These are phyloP conservation scores for Clitocybe nebularis DNA, from an alignment of 1,284 basidiomycete species.

Conservation along the genomic window DNA sequence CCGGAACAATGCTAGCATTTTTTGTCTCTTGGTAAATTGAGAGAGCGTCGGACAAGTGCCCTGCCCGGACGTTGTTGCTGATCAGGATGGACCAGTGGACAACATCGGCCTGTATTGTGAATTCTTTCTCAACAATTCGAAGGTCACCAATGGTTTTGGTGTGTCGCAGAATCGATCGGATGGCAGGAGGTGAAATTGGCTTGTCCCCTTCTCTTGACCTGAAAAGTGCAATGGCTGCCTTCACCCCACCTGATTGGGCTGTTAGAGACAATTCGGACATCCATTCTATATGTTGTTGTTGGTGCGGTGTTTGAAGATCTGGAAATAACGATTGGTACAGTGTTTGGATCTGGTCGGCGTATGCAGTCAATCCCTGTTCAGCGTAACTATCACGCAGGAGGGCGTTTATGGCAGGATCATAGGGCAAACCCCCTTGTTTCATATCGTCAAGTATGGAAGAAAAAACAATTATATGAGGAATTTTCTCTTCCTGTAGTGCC, in stretches of 20 bases:
- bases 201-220: constrained; percentile 15
- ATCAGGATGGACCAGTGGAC: constrained; percentile 52
- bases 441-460: constrained; percentile 42
- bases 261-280: constrained; percentile 20
- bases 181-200: constrained; percentile 11
- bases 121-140: constrained; percentile 34
- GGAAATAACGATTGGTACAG: constrained; percentile 34
- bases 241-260: constrained; percentile 24
- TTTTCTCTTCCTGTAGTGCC: constrained; percentile 26
- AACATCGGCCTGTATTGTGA: constrained; percentile 35
- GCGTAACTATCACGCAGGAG: constrained; percentile 42
- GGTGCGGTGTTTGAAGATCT: constrained; percentile 14
- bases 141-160: constrained; percentile 39
- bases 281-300: constrained; percentile 16
- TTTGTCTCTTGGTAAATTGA: constrained; percentile 44
- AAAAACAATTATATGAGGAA: constrained; percentile 33
- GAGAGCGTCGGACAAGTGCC: constrained; percentile 36
- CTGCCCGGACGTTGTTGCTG: constrained; percentile 37
- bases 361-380: constrained; percentile 27
- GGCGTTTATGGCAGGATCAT: constrained; percentile 37
- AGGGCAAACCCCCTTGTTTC: constrained; percentile 36
- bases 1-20: constrained; percentile 38
- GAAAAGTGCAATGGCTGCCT: constrained; percentile 24
- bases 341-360: constrained; percentile 33
- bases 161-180: constrained; percentile 24